Base-by-base conservation (phyloP, 306 rosid species). In the Quercus agrifolia region DNA sequence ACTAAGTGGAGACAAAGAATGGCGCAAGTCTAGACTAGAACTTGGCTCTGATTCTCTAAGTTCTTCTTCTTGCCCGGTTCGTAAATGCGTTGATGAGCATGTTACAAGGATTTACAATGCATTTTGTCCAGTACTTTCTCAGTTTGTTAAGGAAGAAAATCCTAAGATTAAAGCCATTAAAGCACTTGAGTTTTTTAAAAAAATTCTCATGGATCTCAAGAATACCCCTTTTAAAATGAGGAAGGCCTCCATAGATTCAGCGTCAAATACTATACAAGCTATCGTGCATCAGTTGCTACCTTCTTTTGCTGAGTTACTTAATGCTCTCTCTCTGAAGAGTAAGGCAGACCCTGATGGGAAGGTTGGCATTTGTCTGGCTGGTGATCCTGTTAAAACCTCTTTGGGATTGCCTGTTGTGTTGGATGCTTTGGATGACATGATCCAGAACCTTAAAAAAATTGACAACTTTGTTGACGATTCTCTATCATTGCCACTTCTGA, bases 11-110 rank as follows among this genome's bases (percentile, higher is more conserved):
- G 84, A 85, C 83, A 87, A 92, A 86, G 94, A 91, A 87, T 95
- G 99, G 99, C 96, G 99, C 71, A 84, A 83, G 85, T 86, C 86
- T 79, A 92, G 98, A 85, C 82, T 81, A 67, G 98, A 92, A 85
- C 23, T 84, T 80, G 97, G 94, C 77, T 89, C 93, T 69, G 87
- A 84, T 81, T 78, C 90, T 10, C 73, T 89, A 46, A 83, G 87
- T 79, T 79, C 88, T 86, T 91, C 89, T 70, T 72, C 83, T 71
- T 95, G 97, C 82, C 92, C 96, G 5, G 84, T 87, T 83, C 94
- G 96, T 18, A 74, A 80, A 79, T 95, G 99, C 70, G 20, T 90
- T 68, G 99, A 95, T 74, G 92, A 95, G 88, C 99, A 92, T 3
- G 97, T 90, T 81, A 91, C 97, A 75, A 86, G 85, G 82, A 83